Evolutionary conservation across 2,329 filamentous ascomycete genomes (phyloP), one percentile per base, ranked within the genome.

Genomic region (Atkinsonella texensis): DNA sequence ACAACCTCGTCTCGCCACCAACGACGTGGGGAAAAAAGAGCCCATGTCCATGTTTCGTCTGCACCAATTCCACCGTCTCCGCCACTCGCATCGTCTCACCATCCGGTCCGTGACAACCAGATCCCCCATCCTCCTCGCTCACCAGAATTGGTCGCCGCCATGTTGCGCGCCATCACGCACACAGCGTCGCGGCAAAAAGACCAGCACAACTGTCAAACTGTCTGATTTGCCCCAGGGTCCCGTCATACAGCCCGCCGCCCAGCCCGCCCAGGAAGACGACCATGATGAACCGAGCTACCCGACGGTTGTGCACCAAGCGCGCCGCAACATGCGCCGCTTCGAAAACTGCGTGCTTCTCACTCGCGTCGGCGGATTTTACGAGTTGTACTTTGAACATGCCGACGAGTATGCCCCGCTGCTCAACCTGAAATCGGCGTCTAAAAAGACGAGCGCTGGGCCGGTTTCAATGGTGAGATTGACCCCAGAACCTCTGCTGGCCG

Each of bases 361-460:
- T 4, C 81, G 91, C 52, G 89, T 98, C 31, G 93, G 93, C 52
- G 85, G 90, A 54, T 98, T 98, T 69, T 98, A 97, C 68, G 93
- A 98, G 78, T 73, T 98, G 53, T 98, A 98, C 70, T 94, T 97
- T 66, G 86, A 95, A 60, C 90, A 98, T 65, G 93, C 94, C 11
- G 87, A 95, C 53, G 84, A 95, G 63, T 86, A 85, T 65, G 91
- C 86, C 1, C 87, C 89, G 1, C 73, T 95, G 44, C 74, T 98
- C 56, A 93, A 89, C 60, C 71, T 98, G 62, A 97, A 96, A 67
- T 82, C 95, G 51, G 83, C 85, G 2, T 79, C 79, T 51, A 93
- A 88, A 65, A 89, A 82, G 67, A 89, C 86, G n/a, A 86, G 71
- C 56, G 83, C 83, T 9, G 87, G 85, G 1, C 78, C 80, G 20